Conservation (phyloP, 1,139 yeast species). For the Lodderomyces jiufengensis region DNA sequence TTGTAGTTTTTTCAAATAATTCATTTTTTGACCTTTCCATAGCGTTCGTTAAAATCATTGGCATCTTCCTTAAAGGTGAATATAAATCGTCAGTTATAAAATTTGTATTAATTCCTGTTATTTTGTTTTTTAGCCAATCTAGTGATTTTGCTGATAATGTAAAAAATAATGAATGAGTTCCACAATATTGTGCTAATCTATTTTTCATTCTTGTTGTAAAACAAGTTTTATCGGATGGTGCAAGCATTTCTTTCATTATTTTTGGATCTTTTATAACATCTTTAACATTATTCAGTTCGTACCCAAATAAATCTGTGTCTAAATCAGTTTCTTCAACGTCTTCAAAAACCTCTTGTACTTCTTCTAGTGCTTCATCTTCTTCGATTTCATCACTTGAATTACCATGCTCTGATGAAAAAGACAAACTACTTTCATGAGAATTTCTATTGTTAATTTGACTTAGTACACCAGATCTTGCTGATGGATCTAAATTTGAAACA, state of each 20-base stretch:
- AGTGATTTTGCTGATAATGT: conserved; percentile 18
- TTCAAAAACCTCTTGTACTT: too few relatives aligned
- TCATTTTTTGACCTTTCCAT: conserved; percentile 8
- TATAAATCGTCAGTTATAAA: conserved; percentile 9
- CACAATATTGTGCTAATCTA: conserved; percentile 15
- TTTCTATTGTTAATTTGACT: conserved; percentile 1
- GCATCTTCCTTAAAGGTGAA: conserved; percentile 12
- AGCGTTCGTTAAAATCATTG: conserved; percentile 10
- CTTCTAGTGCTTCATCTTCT: conserved; percentile 4
- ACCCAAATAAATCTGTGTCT: conserved; percentile 3
- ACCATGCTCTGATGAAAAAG: conserved; percentile 1
- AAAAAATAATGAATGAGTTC: conserved; percentile 18
- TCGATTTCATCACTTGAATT: conserved; percentile 6
- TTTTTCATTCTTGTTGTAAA: conserved; percentile 5
- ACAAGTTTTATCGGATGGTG: conserved; percentile 10
- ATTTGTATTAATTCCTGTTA: conserved; percentile 7
- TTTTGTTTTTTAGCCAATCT: conserved; percentile 15
- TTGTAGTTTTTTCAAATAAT: conserved; percentile 2
- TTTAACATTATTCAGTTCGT: neutral
- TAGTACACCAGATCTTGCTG: neutral
- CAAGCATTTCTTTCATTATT: conserved; percentile 12
- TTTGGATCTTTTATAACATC: conserved; percentile 7
- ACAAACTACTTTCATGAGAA: neutral
- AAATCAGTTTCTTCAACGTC: neutral
- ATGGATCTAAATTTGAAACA: conserved; percentile 11